Percentiles rank a stretch among this genome's conserved stretches.
These are phyloP conservation scores for Cucurbita argyrosperma DNA, from an alignment of 306 rosid genomes.

Conservation along the genomic window DNA sequence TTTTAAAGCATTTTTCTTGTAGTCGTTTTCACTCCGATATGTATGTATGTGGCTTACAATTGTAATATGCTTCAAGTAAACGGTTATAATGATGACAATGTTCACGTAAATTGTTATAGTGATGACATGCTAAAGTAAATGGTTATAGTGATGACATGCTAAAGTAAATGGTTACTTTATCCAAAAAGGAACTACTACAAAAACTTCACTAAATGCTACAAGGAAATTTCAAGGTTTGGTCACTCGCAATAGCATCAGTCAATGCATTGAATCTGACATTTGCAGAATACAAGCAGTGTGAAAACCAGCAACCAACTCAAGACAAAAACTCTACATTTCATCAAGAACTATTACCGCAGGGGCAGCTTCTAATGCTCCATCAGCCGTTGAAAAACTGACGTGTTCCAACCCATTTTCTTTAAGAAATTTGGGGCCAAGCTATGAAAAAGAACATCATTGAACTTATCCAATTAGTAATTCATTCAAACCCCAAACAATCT, in stretches of 20 bases:
- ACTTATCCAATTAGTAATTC: not conserved
- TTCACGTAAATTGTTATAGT: not conserved
- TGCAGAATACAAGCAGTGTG: not conserved
- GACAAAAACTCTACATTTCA: not conserved
- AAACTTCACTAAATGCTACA: not conserved
- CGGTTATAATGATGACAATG: not conserved
- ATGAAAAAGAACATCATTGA: conserved; percentile 10
- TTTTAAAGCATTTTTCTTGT: not conserved
- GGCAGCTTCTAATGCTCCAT: conserved; percentile 97
- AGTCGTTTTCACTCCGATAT: not conserved
- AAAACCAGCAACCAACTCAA: not conserved
- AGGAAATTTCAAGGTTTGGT: not conserved
- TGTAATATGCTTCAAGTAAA: not conserved
- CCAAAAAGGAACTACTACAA: not conserved
- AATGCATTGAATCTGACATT: not conserved
- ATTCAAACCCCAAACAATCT: not conserved
- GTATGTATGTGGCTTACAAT: not conserved
- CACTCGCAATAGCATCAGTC: not conserved
- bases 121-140: not conserved
- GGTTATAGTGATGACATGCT: not conserved
- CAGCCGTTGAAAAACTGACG: conserved; percentile 81
- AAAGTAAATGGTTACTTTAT: not conserved
- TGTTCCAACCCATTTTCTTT: conserved; percentile 64
- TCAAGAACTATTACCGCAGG: conserved; percentile 57
- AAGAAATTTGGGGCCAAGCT: conserved; percentile 90